phyloP scores from a whole-genome alignment of 129 eudicot genomes.

The Flaveria bidentis region DNA sequence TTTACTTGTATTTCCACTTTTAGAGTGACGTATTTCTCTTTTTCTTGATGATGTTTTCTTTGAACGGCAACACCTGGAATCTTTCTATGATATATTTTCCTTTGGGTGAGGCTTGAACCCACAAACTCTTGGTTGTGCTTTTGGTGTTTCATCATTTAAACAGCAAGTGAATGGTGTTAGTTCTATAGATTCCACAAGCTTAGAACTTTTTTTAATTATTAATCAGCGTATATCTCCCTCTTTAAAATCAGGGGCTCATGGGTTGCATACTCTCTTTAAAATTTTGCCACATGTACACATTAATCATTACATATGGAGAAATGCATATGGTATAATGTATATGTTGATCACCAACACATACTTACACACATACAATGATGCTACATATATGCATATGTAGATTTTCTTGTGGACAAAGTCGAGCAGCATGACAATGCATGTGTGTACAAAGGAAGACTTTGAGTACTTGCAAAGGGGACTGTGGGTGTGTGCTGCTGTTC shows the following conservation, averaged over 20 bases:
- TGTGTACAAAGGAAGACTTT: slow-evolving; percentile 7
- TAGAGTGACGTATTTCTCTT: neutral
- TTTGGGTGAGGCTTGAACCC: no score
- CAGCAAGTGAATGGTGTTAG: neutral
- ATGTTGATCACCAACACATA: neutral
- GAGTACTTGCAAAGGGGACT: slow-evolving; percentile 46
- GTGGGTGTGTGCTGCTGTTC: slow-evolving; percentile 42
- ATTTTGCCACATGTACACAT: slow-evolving; percentile 29
- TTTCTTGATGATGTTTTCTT: neutral
- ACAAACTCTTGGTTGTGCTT: neutral
- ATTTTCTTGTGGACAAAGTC: slow-evolving; percentile 14
- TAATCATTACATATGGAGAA: slow-evolving; percentile 5
- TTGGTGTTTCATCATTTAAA: neutral
- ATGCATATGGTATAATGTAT: neutral
- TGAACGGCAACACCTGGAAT: no score
- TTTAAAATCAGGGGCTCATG: no score
- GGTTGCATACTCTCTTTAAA: no score
- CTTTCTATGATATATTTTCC: no score
- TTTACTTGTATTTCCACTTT: neutral
- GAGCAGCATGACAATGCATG: slow-evolving; percentile 4
- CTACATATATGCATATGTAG: slow-evolving; percentile 1
- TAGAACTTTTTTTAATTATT: neutral
- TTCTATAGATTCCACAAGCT: slow-evolving; percentile 28
- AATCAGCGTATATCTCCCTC: neutral
- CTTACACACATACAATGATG: slow-evolving; percentile 4